Evolutionary conservation across 768 basidiomycete species (phyloP), one percentile per base, ranked within the genome.

Genomic region (Pleurotus giganteus): DNA sequence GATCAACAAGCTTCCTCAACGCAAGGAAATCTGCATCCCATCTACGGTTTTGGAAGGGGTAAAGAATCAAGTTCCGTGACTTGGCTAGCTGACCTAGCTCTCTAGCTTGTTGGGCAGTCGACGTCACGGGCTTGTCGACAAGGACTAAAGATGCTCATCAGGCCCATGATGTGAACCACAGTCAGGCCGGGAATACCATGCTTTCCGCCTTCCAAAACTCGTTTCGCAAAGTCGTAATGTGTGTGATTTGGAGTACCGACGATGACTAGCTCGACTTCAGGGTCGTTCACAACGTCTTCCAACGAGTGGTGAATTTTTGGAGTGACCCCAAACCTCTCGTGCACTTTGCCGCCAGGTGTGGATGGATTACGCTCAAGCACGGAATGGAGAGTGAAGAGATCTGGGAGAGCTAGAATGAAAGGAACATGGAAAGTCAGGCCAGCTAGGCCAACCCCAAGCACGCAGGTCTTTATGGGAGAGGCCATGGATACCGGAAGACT

Each of bases 381-480:
- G n/a, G 89, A 79, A 60, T 85, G 77, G 31, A 93, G 80, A 7
- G 71, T 79, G 74, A 91, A 92, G 46, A 82, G 69, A 23, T 87
- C 73, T 0, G 89, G 86, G 17, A 88, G 75, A 2, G 88, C 82
- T 53, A 86, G 79, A 54, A 94, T 71, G 67, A 92, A 88, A 0
- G 92, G 91, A 54, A 86, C 62, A 67, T 94, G 92, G 71, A 94
- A 93, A 2, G 87, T 88, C 36, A 86, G 71, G 31, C 86, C 86
- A 17, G 85, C 78, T 57, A 92, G 82, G 36, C 91, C 91, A 31
- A 88, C 84, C 17, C 89, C 90, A 2, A 91, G 73, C 4, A 90
- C 82, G 61, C 89, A 87, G 23, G 85, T 83, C 34, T 77, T 78
- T 63, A 91, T 85, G 17, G 86, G 83, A 54, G 51, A 19, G 5